Percentiles rank a stretch among this genome's conserved stretches.
These are phyloP conservation scores for Luffa acutangula DNA, from an alignment of 306 rosid genomes.

Conservation along the genomic window DNA sequence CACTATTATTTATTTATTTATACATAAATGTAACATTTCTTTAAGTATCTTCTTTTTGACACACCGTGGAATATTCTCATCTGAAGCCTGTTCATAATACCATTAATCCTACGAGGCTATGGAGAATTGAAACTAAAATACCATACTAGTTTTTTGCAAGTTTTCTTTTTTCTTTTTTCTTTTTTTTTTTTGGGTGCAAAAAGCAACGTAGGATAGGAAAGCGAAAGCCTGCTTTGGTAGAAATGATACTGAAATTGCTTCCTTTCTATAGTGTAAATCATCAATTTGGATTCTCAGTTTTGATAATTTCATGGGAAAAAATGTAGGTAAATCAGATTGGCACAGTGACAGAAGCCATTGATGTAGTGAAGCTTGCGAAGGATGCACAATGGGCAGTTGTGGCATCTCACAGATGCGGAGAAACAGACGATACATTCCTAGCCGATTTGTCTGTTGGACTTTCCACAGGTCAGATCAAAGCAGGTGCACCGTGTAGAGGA, in stretches of 20 bases:
- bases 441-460: conserved; percentile 96
- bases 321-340: conserved; percentile 87
- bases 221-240: neutral
- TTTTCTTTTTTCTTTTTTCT: too few relatives aligned
- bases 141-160: neutral
- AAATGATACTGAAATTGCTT: neutral
- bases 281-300: neutral
- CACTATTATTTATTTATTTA: neutral
- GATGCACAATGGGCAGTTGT: conserved; percentile 85
- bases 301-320: conserved; percentile 14
- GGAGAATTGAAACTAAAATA: neutral
- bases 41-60: neutral
- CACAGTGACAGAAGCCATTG: conserved; percentile 80
- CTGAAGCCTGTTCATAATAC: neutral
- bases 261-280: neutral
- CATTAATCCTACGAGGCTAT: neutral
- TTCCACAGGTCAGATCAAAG: conserved; percentile 75
- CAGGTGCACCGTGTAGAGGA: conserved; percentile 98
- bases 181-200: neutral
- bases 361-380: conserved; percentile 74
- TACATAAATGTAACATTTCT: neutral
- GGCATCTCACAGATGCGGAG: conserved; percentile 84
- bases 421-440: conserved; percentile 76
- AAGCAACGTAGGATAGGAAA: neutral
- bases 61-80: neutral